Base-by-base conservation (phyloP, 192 early-diverging fungal species). In the Entomortierella beljakovae region DNA sequence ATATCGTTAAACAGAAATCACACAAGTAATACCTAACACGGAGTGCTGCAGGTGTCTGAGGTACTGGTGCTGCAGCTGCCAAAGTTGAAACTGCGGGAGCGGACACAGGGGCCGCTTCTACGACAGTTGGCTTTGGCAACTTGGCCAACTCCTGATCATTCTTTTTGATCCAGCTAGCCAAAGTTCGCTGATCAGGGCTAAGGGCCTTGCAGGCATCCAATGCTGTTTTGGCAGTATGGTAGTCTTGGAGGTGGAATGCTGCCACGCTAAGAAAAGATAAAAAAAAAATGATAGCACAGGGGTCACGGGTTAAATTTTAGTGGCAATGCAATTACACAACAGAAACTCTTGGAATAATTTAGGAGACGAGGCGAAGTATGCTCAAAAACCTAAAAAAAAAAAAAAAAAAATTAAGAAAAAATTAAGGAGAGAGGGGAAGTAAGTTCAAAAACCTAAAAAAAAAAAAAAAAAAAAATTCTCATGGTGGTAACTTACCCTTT, bases 81-180 rank as follows among this genome's bases (percentile, higher is more conserved):
- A 61, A 49, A 25, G 50, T 34, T 5, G 74, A 61, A 13, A 67
- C 59, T 10, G 61, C 57, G 29, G 59, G 58, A 26, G 60, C 53
- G 28, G 57, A 16, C 6, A 37, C 37, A 50, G 69, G 59, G 13
- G 54, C 29, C 2, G 31, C 46, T 31, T n/a, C n/a, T n/a, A n/a
- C n/a, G 15, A 28, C 53, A 23, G 16, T 40, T 25, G 64, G 35
- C 49, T 75, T 57, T 33, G 74, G 61, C 38, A 61, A 38, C 61
- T 89, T 89, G 57, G 88, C 86, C n/a, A 85, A 62, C 49, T 87
- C 85, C 13, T 90, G 88, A 46, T 87, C 84, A 67, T 81, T 85
- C 81, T 84, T 88, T 42, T 70, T 71, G 18, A 87, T 60, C 88
- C 88, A 89, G 43, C 82, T 87, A 0, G 70, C 71, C 42, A 89